Base-by-base conservation (phyloP, 495 filamentous ascomycete genomes). In the Xylaria castorea region DNA sequence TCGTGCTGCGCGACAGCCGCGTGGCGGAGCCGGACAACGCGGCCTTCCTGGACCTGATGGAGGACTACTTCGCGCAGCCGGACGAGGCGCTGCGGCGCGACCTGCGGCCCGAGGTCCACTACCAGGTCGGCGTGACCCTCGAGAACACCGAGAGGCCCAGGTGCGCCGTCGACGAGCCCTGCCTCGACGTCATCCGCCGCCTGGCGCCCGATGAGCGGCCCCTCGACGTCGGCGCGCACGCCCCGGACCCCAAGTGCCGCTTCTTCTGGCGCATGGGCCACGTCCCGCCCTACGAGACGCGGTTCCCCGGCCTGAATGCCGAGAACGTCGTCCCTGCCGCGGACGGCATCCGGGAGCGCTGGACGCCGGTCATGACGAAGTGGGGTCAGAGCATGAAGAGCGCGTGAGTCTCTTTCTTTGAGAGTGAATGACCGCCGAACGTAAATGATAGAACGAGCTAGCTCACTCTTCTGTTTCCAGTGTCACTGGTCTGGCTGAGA, bases 131-230 rank as follows among this genome's bases (percentile, higher is more conserved):
- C 73, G 85, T 86, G 25, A 87, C 85, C 34, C 83, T 87, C 60
- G 85, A 86, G 57, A 86, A 87, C 80, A 87, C 85, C 46, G 85
- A 87, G 76, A 86, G 84, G 81, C 85, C 85, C 51, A 86, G 86
- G 78, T 87, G 85, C 75, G 85, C 85, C 67, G 84, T 84, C 68
- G 84, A 87, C 73, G 84, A 85, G 81, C 84, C 85, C 51, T 87
- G 85, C 66, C 81, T 87, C 70, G 62, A 72, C 30, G 83, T 87
- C 40, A 87, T 87, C 69, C 73, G 81, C 70, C 81, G 85, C 2
- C 79, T 87, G 34, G 82, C 78, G 16, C 84, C 83, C 3, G 75
- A 75, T 22, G 82, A 87, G 79, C 77, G 85, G 16, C 85, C 85
- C 8, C 79, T 87, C 18, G 85, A 87, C 66, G 84, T 87, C 73